A percentile compares a stretch with the other conserved stretches of the same genome.
Evolutionary conservation across 345 rosid genomes (phyloP).

Genomic region (Salix viminalis): DNA sequence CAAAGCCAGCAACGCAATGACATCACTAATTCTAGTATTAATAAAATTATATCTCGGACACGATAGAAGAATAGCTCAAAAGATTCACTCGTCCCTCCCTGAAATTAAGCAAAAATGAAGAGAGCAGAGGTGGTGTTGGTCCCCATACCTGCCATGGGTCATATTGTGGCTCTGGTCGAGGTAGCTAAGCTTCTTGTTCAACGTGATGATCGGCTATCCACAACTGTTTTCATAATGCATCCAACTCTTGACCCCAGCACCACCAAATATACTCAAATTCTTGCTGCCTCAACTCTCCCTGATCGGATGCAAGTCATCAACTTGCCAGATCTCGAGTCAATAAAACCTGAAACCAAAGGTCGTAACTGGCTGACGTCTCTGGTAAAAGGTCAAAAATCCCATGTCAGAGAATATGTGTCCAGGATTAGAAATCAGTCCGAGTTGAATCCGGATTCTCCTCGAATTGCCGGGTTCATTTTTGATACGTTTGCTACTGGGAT

Average conservation of each 20-base stretch:
- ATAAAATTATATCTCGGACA: not conserved
- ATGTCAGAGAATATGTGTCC: not conserved
- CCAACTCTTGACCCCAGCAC: not conserved
- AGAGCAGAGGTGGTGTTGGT: not conserved
- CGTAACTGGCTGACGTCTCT: not conserved
- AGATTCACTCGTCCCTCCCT: too few relatives aligned
- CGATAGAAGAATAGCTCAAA: too few relatives aligned
- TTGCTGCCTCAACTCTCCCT: not conserved
- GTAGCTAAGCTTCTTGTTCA: not conserved
- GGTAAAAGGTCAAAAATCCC: not conserved
- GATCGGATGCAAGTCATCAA: not conserved
- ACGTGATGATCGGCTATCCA: not conserved
- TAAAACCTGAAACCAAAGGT: not conserved
- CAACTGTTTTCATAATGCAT: not conserved
- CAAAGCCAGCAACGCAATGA: not conserved
- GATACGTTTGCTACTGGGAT: not conserved
- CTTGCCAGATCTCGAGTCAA: not conserved
- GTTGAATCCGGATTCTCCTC: not conserved
- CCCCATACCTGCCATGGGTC: not conserved
- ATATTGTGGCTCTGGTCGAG: not conserved
- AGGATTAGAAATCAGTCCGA: not conserved
- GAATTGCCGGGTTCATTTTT: not conserved
- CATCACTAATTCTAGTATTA: not conserved
- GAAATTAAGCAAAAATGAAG: not conserved
- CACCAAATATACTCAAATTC: not conserved